Conservation (phyloP, 768 basidiomycete genomes). For the Tremella mesenterica region DNA sequence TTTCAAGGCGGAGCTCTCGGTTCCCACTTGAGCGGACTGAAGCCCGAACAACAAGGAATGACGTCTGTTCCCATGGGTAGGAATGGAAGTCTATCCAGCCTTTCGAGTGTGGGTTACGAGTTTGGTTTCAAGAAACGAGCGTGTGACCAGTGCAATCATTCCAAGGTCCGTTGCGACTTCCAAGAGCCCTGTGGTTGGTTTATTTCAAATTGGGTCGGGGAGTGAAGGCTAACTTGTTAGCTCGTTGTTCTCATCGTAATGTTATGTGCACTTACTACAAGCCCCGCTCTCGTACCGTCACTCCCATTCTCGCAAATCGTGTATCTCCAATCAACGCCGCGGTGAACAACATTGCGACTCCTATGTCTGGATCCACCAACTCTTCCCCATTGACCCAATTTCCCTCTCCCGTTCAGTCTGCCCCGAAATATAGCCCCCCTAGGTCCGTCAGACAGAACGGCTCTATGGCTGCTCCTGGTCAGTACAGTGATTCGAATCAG, state of each 20-base stretch:
- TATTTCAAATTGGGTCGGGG: background rate
- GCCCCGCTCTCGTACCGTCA: constrained; percentile 15
- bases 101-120: constrained; percentile 12
- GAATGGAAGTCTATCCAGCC: background rate
- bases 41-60: constrained; percentile 20
- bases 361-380: background rate
- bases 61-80: constrained; percentile 3
- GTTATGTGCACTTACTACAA: constrained; percentile 32
- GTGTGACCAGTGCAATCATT: constrained; percentile 43
- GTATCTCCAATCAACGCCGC: background rate
- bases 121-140: constrained; percentile 38
- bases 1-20: background rate
- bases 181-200: constrained; percentile 38
- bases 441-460: background rate
- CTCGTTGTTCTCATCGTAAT: constrained; percentile 28
- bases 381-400: constrained; percentile 25
- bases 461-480: background rate
- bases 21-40: constrained; percentile 9
- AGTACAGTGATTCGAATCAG: no score
- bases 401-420: constrained; percentile 18
- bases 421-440: background rate
- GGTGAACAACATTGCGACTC: background rate
- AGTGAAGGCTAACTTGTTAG: constrained; percentile 7
- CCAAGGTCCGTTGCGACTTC: constrained; percentile 41
- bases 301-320: background rate